Evolutionary conservation across 176 grass and related monocot genomes (phyloP), one percentile per base, ranked within the genome.

Genomic region (Poa annua): DNA sequence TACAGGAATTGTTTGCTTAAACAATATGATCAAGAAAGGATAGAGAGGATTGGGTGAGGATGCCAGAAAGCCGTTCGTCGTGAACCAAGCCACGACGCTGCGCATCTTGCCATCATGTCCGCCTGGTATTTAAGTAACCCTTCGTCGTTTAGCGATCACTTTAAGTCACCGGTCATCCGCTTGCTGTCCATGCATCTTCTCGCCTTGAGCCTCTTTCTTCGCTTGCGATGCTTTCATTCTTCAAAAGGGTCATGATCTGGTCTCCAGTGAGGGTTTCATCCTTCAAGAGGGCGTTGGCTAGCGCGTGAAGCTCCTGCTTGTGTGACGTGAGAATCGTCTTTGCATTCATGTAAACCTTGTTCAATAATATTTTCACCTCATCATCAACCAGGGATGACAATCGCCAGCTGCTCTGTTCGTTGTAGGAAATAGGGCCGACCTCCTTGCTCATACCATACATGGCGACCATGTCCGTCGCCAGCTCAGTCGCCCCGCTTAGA

Each of bases 381-480:
- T 11, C 66, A n/a, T 69, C 20, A 11, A 42, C 35, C 19, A 41
- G 35, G 35, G 9, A 3, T 20, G 19, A 12, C 0, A 11, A 9
- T 24, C n/a, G 56, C 56, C 56, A 59, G 10, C 56, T 11, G n/a
- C 22, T 59, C 21, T 6, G 5, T 11, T n/a, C 20, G 34, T 9
- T 8, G 8, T 67, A 67, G 65, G 65, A 67, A 67, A 67, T 19
- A 68, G 15, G 66, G 19, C 66, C 66, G 3, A 57, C n/a, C 57
- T 63, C 53, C 56, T 93, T 89, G 53, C 87, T 88, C 91, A 93
- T 90, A 26, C 91, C 91, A 52, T 83, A 90, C 19, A 63, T 84
- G 1, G 92, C 82, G 20, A 94, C 92, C 89, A 94, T 94, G 26
- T 84, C 71, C 32, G 80, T 83, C 60, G 89, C 92, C 6, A 91